Base-by-base conservation (phyloP, 106 monocot species). In the Dioscorea dumetorum region DNA sequence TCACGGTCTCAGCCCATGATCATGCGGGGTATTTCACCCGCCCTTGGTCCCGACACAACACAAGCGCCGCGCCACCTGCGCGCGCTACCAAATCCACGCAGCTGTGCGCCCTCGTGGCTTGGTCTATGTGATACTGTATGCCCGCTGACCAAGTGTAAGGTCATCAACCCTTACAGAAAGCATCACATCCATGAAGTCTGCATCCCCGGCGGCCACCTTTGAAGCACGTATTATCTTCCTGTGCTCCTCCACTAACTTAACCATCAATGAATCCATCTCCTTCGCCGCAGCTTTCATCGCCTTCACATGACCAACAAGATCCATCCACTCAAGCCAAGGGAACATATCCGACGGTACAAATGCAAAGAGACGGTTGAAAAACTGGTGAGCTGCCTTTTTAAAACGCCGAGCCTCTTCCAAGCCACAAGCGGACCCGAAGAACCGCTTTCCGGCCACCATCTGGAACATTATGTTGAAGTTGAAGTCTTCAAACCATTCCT, bases 141-240 rank as follows among this genome's bases (percentile, higher is more conserved):
- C n/a, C n/a, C n/a, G n/a, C n/a, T n/a, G n/a, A n/a, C n/a, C n/a
- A n/a, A n/a, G n/a, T n/a, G n/a, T n/a, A n/a, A n/a, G n/a, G n/a
- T n/a, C n/a, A n/a, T n/a, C n/a, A n/a, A n/a, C n/a, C n/a, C n/a
- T n/a, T n/a, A n/a, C n/a, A n/a, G n/a, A n/a, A n/a, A 76, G 33
- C 58, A 81, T 67, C 23, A 72, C 62, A n/a, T 76, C 81, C 49
- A 81, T 73, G 51, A 81, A 77, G 18, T 76, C 81, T 8, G 53
- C 4, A 20, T 31, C 13, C 13, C 41, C 31, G 5, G 18, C 23
- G 12, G 8, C n/a, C 4, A 8, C 21, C 49, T 35, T 16, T 10
- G 22, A 48, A 16, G 21, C 24, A 33, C 31, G n/a, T n/a, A n/a
- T 58, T 5, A 0, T 54, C 54, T 66, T 8, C 71, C 18, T 65